Percentiles rank a stretch among this genome's conserved stretches.
Evolutionary conservation across 1,284 basidiomycete genomes (phyloP).

Genomic region (Schizopora paradoxa): DNA sequence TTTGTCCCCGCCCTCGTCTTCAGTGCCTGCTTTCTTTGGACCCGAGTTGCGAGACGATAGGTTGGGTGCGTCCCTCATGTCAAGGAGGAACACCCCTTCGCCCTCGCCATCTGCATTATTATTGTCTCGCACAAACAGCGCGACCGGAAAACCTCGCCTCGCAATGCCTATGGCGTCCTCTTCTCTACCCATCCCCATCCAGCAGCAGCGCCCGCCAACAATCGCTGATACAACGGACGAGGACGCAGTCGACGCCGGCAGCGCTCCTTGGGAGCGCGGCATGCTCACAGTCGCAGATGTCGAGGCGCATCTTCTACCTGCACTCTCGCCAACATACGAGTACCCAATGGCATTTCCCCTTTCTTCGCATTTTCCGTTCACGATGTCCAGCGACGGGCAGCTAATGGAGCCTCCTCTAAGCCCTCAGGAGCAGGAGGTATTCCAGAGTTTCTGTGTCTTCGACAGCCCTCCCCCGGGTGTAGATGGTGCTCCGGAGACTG

Average conservation of each 20-base stretch:
- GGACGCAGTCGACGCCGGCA: slow-evolving; percentile 3
- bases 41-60: too few relatives aligned
- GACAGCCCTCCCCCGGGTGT: slow-evolving; percentile 45
- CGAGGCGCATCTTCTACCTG: slow-evolving; percentile 27
- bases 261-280: slow-evolving; percentile 25
- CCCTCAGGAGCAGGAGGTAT: slow-evolving; percentile 66
- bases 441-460: slow-evolving; percentile 52
- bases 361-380: slow-evolving; percentile 18
- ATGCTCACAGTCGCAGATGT: slow-evolving; percentile 24
- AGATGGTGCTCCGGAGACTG: slow-evolving; percentile 5
- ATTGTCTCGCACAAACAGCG: too few relatives aligned
- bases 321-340: neutral
- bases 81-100: too few relatives aligned
- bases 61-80: too few relatives aligned
- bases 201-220: too few relatives aligned
- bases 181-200: neutral
- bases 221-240: neutral
- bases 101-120: too few relatives aligned
- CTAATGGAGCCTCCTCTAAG: slow-evolving; percentile 42
- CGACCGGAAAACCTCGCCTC: too few relatives aligned
- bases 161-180: too few relatives aligned
- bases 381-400: slow-evolving; percentile 21
- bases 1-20: too few relatives aligned
- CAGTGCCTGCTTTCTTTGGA: too few relatives aligned
- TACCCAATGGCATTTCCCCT: slow-evolving; percentile 25